Percentiles rank a stretch among this genome's conserved stretches.
phyloP scores from a whole-genome alignment of 78 protist species.

The Emiliania huxleyi region DNA sequence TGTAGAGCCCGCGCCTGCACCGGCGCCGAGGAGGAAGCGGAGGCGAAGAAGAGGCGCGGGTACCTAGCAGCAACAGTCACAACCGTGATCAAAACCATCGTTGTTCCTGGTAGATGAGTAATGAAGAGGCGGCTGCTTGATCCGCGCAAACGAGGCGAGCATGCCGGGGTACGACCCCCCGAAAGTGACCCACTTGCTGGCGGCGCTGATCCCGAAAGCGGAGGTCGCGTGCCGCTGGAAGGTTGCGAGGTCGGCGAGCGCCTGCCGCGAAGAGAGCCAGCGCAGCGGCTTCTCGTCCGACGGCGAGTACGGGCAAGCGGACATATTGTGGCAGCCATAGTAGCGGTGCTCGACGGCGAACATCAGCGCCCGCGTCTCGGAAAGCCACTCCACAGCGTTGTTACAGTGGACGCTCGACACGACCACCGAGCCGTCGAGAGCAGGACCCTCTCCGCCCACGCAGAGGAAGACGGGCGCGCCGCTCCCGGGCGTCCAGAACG shows the following conservation, averaged over 20 bases:
- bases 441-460: slow-evolving; percentile 67
- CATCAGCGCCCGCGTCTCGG: slow-evolving; percentile 44
- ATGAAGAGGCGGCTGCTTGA: slow-evolving; percentile 47
- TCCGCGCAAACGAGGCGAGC: slow-evolving; percentile 52
- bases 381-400: slow-evolving; percentile 56
- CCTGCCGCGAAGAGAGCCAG: slow-evolving; percentile 63
- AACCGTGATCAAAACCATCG: no score
- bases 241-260: slow-evolving; percentile 68
- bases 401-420: slow-evolving; percentile 52
- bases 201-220: neutral
- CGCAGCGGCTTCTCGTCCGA: neutral
- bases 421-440: slow-evolving; percentile 43
- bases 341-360: slow-evolving; percentile 59
- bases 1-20: no score
- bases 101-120: neutral
- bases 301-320: slow-evolving; percentile 35
- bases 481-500: slow-evolving; percentile 1
- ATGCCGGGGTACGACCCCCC: slow-evolving; percentile 70
- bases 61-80: no score
- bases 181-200: slow-evolving; percentile 54
- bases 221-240: slow-evolving; percentile 33
- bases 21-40: slow-evolving; percentile 72
- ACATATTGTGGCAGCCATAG: slow-evolving; percentile 49
- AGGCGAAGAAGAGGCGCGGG: no score
- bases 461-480: slow-evolving; percentile 59